Conservation (phyloP, 805 yeast genomes). For the Starmerella tilneyi region DNA sequence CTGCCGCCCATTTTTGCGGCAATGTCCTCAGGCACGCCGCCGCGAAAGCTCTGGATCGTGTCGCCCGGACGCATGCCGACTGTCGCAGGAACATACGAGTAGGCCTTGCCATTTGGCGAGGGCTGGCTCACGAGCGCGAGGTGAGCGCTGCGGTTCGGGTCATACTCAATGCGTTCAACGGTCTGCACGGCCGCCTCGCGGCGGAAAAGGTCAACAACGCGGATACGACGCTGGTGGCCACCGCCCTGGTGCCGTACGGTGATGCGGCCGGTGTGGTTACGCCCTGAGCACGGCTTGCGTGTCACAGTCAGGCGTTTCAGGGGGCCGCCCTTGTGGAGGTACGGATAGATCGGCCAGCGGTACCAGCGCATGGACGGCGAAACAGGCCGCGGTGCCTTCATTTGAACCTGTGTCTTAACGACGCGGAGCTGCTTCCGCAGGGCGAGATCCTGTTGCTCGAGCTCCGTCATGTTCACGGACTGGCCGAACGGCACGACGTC, state of each 20-base stretch:
- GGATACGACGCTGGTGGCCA: conserved; percentile 80
- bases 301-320: conserved; percentile 63
- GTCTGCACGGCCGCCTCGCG: conserved; percentile 57
- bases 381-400: conserved; percentile 67
- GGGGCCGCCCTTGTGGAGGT: conserved; percentile 80
- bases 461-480: conserved; percentile 44
- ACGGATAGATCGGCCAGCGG: conserved; percentile 75
- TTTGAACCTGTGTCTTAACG: conserved; percentile 55
- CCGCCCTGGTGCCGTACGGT: conserved; percentile 96
- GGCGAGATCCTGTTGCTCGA: conserved; percentile 69
- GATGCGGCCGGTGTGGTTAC: conserved; percentile 79
- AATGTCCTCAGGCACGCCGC: conserved; percentile 72
- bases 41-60: conserved; percentile 73
- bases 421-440: conserved; percentile 63
- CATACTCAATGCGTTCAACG: conserved; percentile 85
- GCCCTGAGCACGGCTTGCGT: conserved; percentile 67
- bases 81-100: conserved; percentile 78
- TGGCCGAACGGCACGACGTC: conserved; percentile 34
- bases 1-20: conserved; percentile 80
- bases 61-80: conserved; percentile 93
- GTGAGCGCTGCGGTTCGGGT: conserved; percentile 89
- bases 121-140: conserved; percentile 60
- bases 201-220: conserved; percentile 71
- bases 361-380: conserved; percentile 87
- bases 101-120: conserved; percentile 32